phyloP scores from a whole-genome alignment of 768 basidiomycete species.

The Dictyophora rubrovolvata region DNA sequence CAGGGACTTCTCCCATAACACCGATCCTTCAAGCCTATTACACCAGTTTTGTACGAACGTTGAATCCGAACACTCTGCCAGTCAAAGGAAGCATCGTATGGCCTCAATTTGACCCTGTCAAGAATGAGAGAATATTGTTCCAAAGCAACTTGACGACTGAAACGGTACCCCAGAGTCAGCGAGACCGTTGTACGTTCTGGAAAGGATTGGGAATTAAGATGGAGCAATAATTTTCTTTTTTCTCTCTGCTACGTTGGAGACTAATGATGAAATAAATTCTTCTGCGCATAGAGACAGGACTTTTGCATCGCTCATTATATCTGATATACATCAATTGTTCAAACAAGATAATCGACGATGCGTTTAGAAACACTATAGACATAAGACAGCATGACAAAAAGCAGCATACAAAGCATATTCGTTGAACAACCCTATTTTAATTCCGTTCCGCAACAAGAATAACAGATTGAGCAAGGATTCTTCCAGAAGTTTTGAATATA shows the following conservation, averaged over 20 bases:
- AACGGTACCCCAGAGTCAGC: conserved; percentile 1
- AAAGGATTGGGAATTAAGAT: conserved; percentile 3
- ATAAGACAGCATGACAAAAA: too few relatives aligned
- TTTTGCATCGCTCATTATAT: too few relatives aligned
- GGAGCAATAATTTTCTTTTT: conserved; percentile 5
- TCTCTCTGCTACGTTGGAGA: neutral
- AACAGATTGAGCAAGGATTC: too few relatives aligned
- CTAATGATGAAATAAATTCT: neutral
- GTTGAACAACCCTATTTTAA: too few relatives aligned
- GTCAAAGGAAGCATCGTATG: conserved; percentile 16
- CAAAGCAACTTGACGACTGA: conserved; percentile 8
- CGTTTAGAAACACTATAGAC: too few relatives aligned
- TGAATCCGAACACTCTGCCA: conserved; percentile 46
- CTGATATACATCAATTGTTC: too few relatives aligned
- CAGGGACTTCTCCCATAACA: conserved; percentile 42
- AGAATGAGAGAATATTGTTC: conserved; percentile 3
- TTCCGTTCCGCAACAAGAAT: too few relatives aligned
- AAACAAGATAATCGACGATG: too few relatives aligned
- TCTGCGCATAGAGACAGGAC: too few relatives aligned
- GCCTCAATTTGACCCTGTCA: neutral
- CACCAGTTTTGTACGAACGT: conserved; percentile 3
- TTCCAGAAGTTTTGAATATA: too few relatives aligned
- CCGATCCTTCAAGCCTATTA: conserved; percentile 8
- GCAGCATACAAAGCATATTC: too few relatives aligned
- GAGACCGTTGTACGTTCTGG: conserved; percentile 8